Base-by-base conservation (phyloP, 768 basidiomycete genomes). In the Phanerodontia chrysosporium region DNA sequence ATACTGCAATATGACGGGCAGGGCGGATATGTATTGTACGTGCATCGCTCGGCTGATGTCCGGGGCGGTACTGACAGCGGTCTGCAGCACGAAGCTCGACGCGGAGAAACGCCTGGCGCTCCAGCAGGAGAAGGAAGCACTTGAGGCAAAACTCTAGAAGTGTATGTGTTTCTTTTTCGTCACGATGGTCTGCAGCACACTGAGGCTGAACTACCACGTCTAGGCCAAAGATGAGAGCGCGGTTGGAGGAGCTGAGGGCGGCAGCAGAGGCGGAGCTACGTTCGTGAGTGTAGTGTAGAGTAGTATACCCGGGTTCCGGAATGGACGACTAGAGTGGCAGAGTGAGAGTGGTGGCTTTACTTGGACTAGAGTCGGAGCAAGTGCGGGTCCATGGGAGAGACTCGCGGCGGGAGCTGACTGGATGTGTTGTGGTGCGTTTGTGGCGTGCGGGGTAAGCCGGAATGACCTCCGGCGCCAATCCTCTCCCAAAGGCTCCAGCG, bases 11-110 rank as follows among this genome's bases (percentile, higher is more conserved):
- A 92, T 68, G 92, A 98, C 66, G 96, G 96, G 7, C 88, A 92
- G 72, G 96, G 96, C 32, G 92, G 92, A 61, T 98, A 98, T 74
- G 84, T 95, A 21, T 99, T 98, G 93, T 94, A 66, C 61, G 92
- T 81, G 8, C 25, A 51, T 32, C 51, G 54, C 30, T 30, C 12
- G 14, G 44, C 42, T 48, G n/a, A 21, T 30, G 27, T 9, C 44
- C 22, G 25, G 21, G 36, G 27, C 51, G 10, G 51, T 35, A 27
- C 22, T 52, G 44, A 48, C 39, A 24, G 42, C 29, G 55, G 30
- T 35, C 62, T 44, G 58, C 66, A 95, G 93, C 73, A 93, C 92
- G 24, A 86, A 89, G 67, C 77, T 98, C 35, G 90, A 98, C 67
- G 89, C 93, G 18, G 91, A 95, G 73, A 89, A 87, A 72, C 84